Conservation (phyloP, 2,329 filamentous ascomycete genomes). For the Fusarium mundagurra region DNA sequence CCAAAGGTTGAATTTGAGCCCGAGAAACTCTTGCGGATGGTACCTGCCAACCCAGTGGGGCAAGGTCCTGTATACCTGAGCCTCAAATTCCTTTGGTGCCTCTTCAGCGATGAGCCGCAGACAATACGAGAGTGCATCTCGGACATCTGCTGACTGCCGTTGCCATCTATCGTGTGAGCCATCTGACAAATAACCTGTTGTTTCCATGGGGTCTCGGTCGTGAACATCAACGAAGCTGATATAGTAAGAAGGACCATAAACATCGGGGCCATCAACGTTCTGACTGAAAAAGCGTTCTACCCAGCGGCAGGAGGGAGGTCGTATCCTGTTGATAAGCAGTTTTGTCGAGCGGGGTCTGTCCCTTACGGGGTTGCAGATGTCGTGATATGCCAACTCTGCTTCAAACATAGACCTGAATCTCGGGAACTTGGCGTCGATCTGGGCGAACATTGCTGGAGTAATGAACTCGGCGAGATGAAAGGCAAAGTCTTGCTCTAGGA, state of each 20-base stretch:
- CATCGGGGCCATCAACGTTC: fast-evolving
- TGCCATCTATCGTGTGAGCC: background rate
- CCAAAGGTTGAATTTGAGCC: background rate
- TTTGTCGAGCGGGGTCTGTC: background rate
- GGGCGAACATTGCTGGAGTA: background rate
- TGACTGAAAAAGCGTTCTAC: fast-evolving
- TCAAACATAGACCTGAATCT: background rate
- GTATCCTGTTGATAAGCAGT: background rate
- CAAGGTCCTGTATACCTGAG: background rate
- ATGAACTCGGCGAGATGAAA: background rate
- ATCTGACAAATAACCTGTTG: fast-evolving
- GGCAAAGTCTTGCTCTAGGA: background rate
- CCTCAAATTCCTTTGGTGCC: background rate
- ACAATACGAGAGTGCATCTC: background rate
- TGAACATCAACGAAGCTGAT: fast-evolving
- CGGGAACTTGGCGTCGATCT: background rate
- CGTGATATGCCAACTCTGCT: background rate
- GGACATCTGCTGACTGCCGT: background rate
- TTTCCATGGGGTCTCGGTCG: background rate
- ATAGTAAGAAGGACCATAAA: background rate
- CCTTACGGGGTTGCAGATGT: fast-evolving
- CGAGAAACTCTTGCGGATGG: background rate
- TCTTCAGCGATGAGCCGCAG: background rate
- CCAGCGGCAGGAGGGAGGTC: fast-evolving
- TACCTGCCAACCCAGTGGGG: background rate